Conservation (phyloP, 192 early-diverging fungal species). For the Podila epigama region DNA sequence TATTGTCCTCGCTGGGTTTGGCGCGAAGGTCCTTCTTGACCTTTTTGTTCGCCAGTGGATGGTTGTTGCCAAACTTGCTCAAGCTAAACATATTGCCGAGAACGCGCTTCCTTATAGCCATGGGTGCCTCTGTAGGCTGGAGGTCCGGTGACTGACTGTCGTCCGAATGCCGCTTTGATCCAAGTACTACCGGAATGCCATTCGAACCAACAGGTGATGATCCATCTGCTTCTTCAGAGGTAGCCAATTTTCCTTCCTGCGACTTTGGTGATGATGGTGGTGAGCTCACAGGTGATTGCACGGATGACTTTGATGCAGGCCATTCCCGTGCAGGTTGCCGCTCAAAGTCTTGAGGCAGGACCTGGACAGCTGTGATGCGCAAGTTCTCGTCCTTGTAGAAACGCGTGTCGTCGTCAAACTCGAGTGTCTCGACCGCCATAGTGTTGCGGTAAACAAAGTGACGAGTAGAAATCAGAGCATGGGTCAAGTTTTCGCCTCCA, state of each 20-base stretch:
- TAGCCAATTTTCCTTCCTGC: too few relatives aligned
- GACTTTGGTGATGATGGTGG: too few relatives aligned
- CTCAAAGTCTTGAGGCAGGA: constrained; percentile 60
- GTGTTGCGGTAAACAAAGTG: constrained; percentile 70
- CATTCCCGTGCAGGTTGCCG: not conserved
- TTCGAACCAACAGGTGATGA: not conserved
- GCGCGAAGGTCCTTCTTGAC: constrained; percentile 5
- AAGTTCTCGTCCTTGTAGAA: constrained; percentile 73
- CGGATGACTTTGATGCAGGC: not conserved
- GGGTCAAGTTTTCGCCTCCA: constrained; percentile 83
- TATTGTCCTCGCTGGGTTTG: constrained; percentile 1
- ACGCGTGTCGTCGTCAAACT: constrained; percentile 56
- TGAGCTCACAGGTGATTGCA: not conserved
- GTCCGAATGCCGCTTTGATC: constrained; percentile 23
- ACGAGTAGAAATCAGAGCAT: constrained; percentile 78
- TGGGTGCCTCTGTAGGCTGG: not conserved
- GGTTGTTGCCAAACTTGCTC: not conserved
- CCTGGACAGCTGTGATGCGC: constrained; percentile 66
- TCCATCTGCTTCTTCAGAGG: too few relatives aligned
- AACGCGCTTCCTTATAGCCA: constrained; percentile 12
- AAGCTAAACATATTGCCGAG: constrained; percentile 29
- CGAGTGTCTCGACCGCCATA: constrained; percentile 62
- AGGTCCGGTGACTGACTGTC: not conserved
- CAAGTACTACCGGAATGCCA: not conserved
- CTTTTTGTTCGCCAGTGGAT: constrained; percentile 13